Conservation (phyloP, 202 grass and related monocot genomes). For the Hordeum pubiflorum region DNA sequence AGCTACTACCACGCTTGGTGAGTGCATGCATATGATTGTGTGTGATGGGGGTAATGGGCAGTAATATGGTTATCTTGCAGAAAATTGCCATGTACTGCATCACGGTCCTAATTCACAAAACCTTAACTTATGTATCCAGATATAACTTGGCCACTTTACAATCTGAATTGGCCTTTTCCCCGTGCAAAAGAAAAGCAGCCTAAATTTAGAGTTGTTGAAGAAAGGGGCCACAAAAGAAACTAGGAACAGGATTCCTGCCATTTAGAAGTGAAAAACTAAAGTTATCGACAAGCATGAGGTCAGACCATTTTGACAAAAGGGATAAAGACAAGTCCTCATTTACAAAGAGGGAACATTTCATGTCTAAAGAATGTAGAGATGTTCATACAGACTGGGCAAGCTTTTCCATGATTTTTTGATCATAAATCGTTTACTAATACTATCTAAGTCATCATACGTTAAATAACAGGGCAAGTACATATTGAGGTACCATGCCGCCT, state of each 20-base stretch:
- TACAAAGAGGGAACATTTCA: background rate
- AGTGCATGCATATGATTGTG: background rate
- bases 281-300: background rate
- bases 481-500: background rate
- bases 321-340: background rate
- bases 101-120: background rate
- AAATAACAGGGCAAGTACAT: background rate
- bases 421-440: background rate
- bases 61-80: background rate
- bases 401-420: background rate
- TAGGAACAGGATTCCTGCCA: background rate
- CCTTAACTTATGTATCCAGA: background rate
- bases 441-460: background rate
- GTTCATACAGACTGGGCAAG: background rate
- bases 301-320: background rate
- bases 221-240: background rate
- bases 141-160: background rate
- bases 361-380: background rate
- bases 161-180: background rate
- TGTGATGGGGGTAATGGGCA: background rate
- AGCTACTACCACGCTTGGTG: background rate
- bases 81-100: background rate
- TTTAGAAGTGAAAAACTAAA: conserved; percentile 7
- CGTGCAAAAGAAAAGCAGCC: background rate
- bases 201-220: background rate